phyloP scores from a whole-genome alignment of 2,329 filamentous ascomycete genomes.

The Stemphylium vesicarium region DNA sequence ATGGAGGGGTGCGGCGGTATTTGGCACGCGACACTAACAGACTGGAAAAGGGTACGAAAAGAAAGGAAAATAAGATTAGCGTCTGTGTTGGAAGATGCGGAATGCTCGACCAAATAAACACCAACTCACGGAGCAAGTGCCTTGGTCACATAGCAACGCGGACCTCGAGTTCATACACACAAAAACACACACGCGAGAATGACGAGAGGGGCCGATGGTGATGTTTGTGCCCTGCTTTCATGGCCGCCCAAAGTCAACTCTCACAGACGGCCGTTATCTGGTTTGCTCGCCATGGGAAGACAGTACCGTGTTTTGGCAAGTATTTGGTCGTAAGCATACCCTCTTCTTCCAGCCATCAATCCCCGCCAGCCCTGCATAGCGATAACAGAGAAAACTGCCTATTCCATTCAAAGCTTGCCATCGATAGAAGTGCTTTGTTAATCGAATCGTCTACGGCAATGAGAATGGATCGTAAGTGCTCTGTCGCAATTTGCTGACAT shows the following conservation, averaged over 20 bases:
- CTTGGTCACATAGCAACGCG: conserved; percentile 1
- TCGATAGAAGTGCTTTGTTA: background rate
- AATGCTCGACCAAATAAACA: background rate
- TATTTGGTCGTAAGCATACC: conserved; percentile 1
- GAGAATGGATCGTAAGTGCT: background rate
- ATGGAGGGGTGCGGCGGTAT: background rate
- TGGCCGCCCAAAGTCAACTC: background rate
- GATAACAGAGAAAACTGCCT: background rate
- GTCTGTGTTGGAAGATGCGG: background rate
- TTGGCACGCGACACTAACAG: background rate
- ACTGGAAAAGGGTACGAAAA: background rate
- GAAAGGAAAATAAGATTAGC: background rate
- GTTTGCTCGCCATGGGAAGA: background rate
- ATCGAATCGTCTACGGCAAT: background rate
- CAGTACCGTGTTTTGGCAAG: background rate
- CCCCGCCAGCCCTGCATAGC: background rate
- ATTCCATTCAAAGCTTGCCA: background rate
- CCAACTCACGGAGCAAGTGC: background rate
- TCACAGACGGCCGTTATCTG: background rate
- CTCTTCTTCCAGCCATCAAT: background rate
- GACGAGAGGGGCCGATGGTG: conserved; percentile 4
- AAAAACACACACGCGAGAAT: background rate
- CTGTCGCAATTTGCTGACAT: background rate
- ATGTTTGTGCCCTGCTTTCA: conserved; percentile 1
- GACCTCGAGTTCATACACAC: background rate